Conservation (phyloP, 108 stramenopile species). For the Skeletonema marinoi region DNA sequence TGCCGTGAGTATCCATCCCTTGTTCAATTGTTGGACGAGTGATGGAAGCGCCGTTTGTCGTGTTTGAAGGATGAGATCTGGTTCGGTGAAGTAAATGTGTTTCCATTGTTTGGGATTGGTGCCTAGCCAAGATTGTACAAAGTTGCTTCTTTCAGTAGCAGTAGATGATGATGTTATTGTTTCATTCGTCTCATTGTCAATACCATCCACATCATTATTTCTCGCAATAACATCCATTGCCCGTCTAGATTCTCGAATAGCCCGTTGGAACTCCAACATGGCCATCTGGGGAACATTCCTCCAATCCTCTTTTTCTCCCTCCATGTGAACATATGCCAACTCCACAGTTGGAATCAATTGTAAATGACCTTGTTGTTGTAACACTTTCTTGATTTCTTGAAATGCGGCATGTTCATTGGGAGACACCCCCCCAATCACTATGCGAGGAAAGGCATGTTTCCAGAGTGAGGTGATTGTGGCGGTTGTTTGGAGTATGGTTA, state of each 20-base stretch:
- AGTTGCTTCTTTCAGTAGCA: not conserved
- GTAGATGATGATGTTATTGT: no score
- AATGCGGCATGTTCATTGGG: constrained; percentile 11
- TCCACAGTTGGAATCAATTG: constrained; percentile 8
- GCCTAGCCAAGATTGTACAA: constrained; percentile 11
- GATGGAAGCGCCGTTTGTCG: constrained; percentile 4
- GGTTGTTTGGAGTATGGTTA: constrained; percentile 8
- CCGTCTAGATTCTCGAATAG: no score
- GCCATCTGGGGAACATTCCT: no score
- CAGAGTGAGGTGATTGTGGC: constrained; percentile 21
- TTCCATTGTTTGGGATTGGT: constrained; percentile 10
- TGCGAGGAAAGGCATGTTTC: constrained; percentile 12
- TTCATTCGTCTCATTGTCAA: no score
- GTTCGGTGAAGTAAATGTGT: constrained; percentile 29
- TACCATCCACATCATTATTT: no score
- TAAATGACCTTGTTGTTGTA: constrained; percentile 2
- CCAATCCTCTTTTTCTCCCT: not conserved
- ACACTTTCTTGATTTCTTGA: not conserved
- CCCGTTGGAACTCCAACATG: no score
- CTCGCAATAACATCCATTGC: no score
- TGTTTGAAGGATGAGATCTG: constrained; percentile 28
- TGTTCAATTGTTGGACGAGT: constrained; percentile 10
- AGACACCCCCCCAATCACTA: constrained; percentile 20
- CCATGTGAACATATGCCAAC: constrained; percentile 10
- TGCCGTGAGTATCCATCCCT: constrained; percentile 24